Evolutionary conservation across 2,329 filamentous ascomycete genomes (phyloP).

Genomic region (Ampelomyces quisqualis): DNA sequence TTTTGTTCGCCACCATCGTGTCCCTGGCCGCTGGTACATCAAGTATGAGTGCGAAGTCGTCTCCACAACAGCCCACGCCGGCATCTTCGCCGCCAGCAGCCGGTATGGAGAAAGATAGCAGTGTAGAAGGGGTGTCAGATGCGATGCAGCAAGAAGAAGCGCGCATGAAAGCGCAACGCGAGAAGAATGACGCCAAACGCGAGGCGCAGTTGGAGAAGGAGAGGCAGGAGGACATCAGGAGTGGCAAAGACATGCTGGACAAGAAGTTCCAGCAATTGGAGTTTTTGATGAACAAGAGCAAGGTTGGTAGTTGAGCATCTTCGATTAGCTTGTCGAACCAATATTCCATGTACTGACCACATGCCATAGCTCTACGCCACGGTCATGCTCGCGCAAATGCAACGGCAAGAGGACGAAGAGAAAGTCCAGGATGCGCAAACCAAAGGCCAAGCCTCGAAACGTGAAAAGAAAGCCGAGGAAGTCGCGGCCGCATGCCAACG

Average conservation of each 20-base stretch:
- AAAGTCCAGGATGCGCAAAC: conserved; percentile 49
- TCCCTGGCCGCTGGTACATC: conserved; percentile 17
- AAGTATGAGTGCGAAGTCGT: conserved; percentile 19
- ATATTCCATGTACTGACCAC: too few species aligned
- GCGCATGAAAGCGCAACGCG: conserved; percentile 46
- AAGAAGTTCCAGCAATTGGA: conserved; percentile 55
- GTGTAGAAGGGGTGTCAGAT: conserved; percentile 35
- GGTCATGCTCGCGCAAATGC: conserved; percentile 57
- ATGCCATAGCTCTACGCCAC: conserved; percentile 48
- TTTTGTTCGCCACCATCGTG: conserved; percentile 9
- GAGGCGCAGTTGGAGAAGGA: conserved; percentile 48
- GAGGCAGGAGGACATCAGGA: conserved; percentile 50
- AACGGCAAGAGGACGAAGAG: conserved; percentile 52
- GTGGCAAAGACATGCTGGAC: conserved; percentile 49
- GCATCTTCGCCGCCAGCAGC: conserved; percentile 38
- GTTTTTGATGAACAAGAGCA: conserved; percentile 55
- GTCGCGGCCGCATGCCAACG: conserved; percentile 50
- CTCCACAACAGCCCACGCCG: conserved; percentile 33
- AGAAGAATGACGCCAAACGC: conserved; percentile 49
- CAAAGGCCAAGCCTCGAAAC: conserved; percentile 47
- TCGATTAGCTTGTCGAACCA: too few species aligned
- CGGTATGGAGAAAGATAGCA: conserved; percentile 29
- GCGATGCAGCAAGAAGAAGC: conserved; percentile 51
- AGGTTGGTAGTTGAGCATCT: conserved; percentile 27
- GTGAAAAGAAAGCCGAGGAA: conserved; percentile 51